Evolutionary conservation across 805 yeast species (phyloP), one percentile per base, ranked within the genome.

Genomic region (Saturnispora gosingensis): DNA sequence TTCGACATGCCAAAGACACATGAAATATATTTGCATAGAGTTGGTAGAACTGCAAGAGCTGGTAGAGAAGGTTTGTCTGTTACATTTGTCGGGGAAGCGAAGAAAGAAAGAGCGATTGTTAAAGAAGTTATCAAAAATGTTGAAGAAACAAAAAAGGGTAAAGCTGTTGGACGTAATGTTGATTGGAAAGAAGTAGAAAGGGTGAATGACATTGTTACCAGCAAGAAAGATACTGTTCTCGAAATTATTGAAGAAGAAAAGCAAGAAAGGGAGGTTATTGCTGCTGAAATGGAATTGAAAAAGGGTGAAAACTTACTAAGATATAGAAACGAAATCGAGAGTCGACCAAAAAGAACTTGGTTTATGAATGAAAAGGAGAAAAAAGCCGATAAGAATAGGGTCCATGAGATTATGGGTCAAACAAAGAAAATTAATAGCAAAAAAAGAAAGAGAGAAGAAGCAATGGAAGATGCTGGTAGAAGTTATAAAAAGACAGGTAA

Each of bases 11-110:
- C 99, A 48, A 87, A 88, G 67, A 75, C 86, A 30, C 83, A 86
- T 62, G 99, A 93, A 58, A 78, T 91, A 38, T 93, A 93, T 67
- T 74, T 93, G 61, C 99, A 93, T 71, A 85, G 99, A 75, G 97
- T 93, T 54, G 99, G 99, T 70, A 87, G 99, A 77, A 93, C 98
- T 51, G 99, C 99, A 9, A 88, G 99, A 80, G 99, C 97, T 48
- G 98, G 98, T 20, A 81, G 98, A 70, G 88, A 86, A 50, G 99
- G 99, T 77, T 79, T 79, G 52, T 86, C 97, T 44, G 84, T 93
- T 40, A 83, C 97, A 2, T 82, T 93, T 68, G 99, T 93, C 13
- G 97, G 98, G 16, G 99, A 93, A 65, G 73, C 86, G 0, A 73
- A 88, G n/a, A 78, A 76, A 53, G 99, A 93, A 57, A 81, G 99